Base-by-base conservation (phyloP, 2,329 filamentous ascomycete species). In the Pestalotiopsis sp. region DNA sequence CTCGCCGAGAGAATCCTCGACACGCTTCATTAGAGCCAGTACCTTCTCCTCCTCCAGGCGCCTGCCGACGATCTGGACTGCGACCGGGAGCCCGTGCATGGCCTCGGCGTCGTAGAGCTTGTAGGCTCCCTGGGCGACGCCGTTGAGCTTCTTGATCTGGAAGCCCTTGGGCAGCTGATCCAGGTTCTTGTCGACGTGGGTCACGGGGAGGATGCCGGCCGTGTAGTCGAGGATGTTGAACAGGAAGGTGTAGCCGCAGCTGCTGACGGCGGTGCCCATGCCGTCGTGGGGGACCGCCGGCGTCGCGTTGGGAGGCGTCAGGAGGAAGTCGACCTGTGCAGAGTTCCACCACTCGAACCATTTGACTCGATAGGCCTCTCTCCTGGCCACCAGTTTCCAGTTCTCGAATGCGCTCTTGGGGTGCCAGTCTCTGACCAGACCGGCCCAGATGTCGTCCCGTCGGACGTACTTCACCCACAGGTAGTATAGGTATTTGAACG, bases 181-280 rank as follows among this genome's bases (percentile, higher is more conserved):
- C 57, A 89, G 83, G 1, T 79, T 76, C 72, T 87, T 86, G 76
- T 97, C 92, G 0, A 98, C 95, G 70, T 94, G 92, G 0, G 93
- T 95, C 1, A 98, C 90, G 0, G 95, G 95, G 25, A 98, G 76
- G 45, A 97, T 89, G 49, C 95, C 95, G 13, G 89, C 88, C 1
- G 92, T 89, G 80, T 98, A 98, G 78, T 98, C 95, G 63, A 98
- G 88, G 76, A 98, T 73, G 75, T 98, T 98, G 83, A 96, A 98
- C 68, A 97, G 81, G 78, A 98, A 97, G 0, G 95, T 98, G 77
- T 98, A 98, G 1, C 94, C 94, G 75, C 95, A 98, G 73, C 91
- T 94, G 71, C 92, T 92, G 59, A 96, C 90, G 2, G 94, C 94
- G 74, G 95, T 91, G 73, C 89, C 89, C 94, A 97, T 98, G 0